phyloP scores from a whole-genome alignment of 306 rosid species.

The Prunus armeniaca region DNA sequence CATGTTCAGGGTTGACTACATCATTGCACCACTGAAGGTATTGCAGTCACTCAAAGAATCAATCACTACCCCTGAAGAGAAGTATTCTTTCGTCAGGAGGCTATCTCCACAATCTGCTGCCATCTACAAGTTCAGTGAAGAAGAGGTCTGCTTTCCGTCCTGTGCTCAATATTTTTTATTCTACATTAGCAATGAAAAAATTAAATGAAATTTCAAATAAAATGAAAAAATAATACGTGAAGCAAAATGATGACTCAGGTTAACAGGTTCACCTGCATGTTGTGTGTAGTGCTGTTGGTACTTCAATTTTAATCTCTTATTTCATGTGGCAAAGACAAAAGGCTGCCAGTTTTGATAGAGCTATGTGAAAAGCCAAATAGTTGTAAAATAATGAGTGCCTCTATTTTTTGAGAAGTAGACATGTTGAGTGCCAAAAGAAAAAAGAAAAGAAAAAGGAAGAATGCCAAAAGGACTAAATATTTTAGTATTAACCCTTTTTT shows the following conservation, averaged over 20 bases:
- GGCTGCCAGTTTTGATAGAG: neutral
- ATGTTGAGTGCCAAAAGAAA: neutral
- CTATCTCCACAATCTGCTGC: conserved; percentile 82
- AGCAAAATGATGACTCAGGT: neutral
- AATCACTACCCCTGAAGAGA: conserved; percentile 64
- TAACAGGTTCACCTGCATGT: neutral
- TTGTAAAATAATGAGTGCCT: neutral
- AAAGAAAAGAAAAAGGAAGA: too few species aligned
- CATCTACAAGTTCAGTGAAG: conserved; percentile 55
- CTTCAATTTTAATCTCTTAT: neutral
- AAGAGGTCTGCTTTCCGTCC: conserved; percentile 59
- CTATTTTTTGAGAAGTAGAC: neutral
- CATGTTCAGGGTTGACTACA: conserved; percentile 79
- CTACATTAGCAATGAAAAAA: neutral
- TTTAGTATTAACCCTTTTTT: neutral
- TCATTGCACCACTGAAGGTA: conserved; percentile 89
- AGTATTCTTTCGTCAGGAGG: conserved; percentile 78
- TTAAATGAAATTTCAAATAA: neutral
- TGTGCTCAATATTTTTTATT: conserved; percentile 6
- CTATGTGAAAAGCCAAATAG: neutral
- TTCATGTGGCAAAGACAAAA: neutral
- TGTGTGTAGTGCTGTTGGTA: neutral
- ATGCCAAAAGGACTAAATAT: neutral
- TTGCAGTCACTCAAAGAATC: conserved; percentile 95
- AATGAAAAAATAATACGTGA: neutral